Base-by-base conservation (phyloP, 768 basidiomycete species). In the Suillus luteus region DNA sequence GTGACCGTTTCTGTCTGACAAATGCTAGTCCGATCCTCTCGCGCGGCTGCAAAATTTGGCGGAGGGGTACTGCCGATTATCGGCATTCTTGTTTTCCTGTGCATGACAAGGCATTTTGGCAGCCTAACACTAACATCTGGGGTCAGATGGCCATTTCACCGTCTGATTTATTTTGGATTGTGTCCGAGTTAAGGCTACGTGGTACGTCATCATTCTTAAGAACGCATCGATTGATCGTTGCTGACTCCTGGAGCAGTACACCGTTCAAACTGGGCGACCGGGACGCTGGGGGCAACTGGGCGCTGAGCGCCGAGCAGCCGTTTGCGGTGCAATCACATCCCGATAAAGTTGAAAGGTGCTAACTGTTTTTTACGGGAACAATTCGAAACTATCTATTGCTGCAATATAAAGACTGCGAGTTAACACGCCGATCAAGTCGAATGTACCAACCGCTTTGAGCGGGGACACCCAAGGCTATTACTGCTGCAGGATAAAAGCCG, bases 401-500 rank as follows among this genome's bases (percentile, higher is more conserved):
- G 37, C 9, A 37, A 37, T 9, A 37, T 11, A 37, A 37, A 37
- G 9, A 11, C 37, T 37, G 37, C 37, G 37, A 10, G 37, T 37
- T 54, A 3, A 19, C 11, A 51, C 49, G n/a, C 49, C 24, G 49
- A 27, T 27, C 27, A 27, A 46, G 22, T 48, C 46, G 46, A 22
- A 51, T 7, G 49, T 31, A 52, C 17, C 9, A 11, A 19, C 14
- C n/a, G n/a, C 19, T 46, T 46, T 19, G n/a, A n/a, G 9, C 8
- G n/a, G 19, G 17, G 10, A n/a, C 6, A 49, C 48, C 19, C 22
- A 14, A 49, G 7, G n/a, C 44, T 24, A 27, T 24, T 49, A 15
- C 31, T 31, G 17, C 51, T 52, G 31, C 31, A 33, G n/a, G 52
- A 54, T 35, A 54, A 54, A 54, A 54, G 31, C 52, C 12, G 52